A percentile compares a stretch with the other conserved stretches of the same genome.
These are phyloP conservation scores for Pseudogymnoascus destructans DNA, from an alignment of 2,329 filamentous ascomycete genomes.

Conservation along the genomic window DNA sequence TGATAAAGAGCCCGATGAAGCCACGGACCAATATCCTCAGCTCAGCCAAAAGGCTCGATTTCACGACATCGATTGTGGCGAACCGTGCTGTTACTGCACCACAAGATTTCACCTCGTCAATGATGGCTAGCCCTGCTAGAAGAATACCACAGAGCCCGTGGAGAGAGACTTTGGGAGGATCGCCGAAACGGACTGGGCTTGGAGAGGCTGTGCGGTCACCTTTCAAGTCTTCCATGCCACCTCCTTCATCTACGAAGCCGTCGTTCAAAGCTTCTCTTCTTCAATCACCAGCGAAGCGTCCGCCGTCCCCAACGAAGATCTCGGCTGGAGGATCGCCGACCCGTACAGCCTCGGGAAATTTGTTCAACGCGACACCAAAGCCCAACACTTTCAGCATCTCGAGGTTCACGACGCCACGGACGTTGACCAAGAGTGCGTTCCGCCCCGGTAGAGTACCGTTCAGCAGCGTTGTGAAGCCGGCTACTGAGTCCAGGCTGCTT, in stretches of 20 bases:
- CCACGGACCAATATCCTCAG: constrained; percentile 27
- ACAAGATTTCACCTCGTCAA: constrained; percentile 28
- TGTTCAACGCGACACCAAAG: constrained; percentile 21
- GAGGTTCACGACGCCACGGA: constrained; percentile 23
- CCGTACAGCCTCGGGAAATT: constrained; percentile 9
- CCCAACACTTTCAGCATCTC: constrained; percentile 23
- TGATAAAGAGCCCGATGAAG: constrained; percentile 45
- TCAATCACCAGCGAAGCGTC: constrained; percentile 24
- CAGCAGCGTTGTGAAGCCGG: constrained; percentile 12
- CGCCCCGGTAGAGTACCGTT: constrained; percentile 18
- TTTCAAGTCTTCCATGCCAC: constrained; percentile 19
- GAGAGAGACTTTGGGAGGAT: constrained; percentile 43
- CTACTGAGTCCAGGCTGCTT: neutral
- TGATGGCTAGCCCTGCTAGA: constrained; percentile 43
- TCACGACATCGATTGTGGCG: constrained; percentile 22
- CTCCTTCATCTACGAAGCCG: constrained; percentile 18
- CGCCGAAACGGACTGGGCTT: constrained; percentile 35
- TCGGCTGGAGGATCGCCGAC: constrained; percentile 22
- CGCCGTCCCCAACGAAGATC: constrained; percentile 24
- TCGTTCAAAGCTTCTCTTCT: constrained; percentile 24
- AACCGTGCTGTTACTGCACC: constrained; percentile 25
- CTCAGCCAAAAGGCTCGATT: constrained; percentile 28
- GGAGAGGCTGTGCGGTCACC: constrained; percentile 21
- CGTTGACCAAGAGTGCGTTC: constrained; percentile 14
- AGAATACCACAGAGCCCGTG: constrained; percentile 38